Percentiles rank a stretch among this genome's conserved stretches.
phyloP scores from a whole-genome alignment of 805 yeast genomes.

The Nakazawaea sp. region DNA sequence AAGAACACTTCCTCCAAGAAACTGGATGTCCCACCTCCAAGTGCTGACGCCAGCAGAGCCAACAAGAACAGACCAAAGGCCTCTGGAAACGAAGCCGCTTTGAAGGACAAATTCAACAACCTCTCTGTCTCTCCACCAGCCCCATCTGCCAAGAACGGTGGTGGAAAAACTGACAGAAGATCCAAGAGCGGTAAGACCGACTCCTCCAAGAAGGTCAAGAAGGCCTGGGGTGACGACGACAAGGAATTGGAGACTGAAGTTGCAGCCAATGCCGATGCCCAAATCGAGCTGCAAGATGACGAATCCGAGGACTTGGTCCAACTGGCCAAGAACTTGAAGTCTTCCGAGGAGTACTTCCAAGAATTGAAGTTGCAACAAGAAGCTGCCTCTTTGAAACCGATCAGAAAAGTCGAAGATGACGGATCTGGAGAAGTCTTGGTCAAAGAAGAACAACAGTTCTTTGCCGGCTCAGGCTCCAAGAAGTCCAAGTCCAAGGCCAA shows the following conservation, averaged over 20 bases:
- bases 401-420: constrained; percentile 45
- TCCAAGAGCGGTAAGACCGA: constrained; percentile 80
- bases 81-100: constrained; percentile 86
- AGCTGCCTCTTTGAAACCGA: constrained; percentile 28
- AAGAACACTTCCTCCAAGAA: constrained; percentile 81
- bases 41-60: constrained; percentile 76
- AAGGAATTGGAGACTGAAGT: constrained; percentile 63
- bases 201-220: constrained; percentile 74
- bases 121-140: constrained; percentile 45
- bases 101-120: constrained; percentile 69
- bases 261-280: constrained; percentile 40
- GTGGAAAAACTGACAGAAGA: constrained; percentile 74
- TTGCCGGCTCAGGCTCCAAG: constrained; percentile 59
- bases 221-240: constrained; percentile 84
- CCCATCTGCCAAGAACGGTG: constrained; percentile 43
- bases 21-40: constrained; percentile 73
- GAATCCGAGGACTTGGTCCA: constrained; percentile 39
- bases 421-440: constrained; percentile 57
- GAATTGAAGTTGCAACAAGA: constrained; percentile 46
- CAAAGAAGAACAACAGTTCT: constrained; percentile 52
- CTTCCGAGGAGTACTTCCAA: constrained; percentile 83
- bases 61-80: constrained; percentile 63
- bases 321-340: constrained; percentile 44
- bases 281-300: constrained; percentile 29
- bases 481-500: constrained; percentile 61